These are phyloP conservation scores for Boletus subparvulus DNA, from an alignment of 768 basidiomycete species.

Conservation along the genomic window DNA sequence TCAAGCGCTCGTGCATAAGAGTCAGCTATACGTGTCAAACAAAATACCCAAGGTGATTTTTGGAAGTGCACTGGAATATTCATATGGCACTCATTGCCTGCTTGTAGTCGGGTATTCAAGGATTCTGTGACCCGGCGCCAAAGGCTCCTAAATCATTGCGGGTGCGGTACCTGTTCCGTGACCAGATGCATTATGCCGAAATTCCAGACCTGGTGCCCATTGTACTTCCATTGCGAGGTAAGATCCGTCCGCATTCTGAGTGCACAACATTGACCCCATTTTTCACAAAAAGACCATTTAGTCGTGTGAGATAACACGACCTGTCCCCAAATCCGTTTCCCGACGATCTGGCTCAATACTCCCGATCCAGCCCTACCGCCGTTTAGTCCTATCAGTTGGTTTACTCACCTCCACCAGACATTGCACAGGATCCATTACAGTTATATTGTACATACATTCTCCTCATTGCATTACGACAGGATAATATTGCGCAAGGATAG, in stretches of 20 bases:
- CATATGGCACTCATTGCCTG: slow-evolving; percentile 5
- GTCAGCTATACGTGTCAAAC: slow-evolving; percentile 75
- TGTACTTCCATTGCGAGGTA: slow-evolving; percentile 75
- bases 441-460: slow-evolving; percentile 26
- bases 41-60: slow-evolving; percentile 66
- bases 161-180: slow-evolving; percentile 76
- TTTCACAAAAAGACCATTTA: slow-evolving; percentile 26
- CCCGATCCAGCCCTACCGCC: not conserved
- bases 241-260: slow-evolving; percentile 29
- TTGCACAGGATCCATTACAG: slow-evolving; percentile 24
- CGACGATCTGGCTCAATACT: slow-evolving; percentile 1
- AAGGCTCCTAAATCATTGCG: slow-evolving; percentile 67
- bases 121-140: slow-evolving; percentile 86
- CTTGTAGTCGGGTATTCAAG: slow-evolving; percentile 66
- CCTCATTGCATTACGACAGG: slow-evolving; percentile 24
- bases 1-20: slow-evolving; percentile 77
- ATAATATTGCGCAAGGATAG: slow-evolving; percentile 6
- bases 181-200: slow-evolving; percentile 72
- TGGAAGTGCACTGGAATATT: not conserved
- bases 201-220: slow-evolving; percentile 67
- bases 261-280: slow-evolving; percentile 7
- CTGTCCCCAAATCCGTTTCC: not conserved
- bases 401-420: slow-evolving; percentile 8
- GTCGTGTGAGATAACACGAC: slow-evolving; percentile 20
- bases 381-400: not conserved